phyloP scores from a whole-genome alignment of 2,329 filamentous ascomycete species.

The Nemania sp. region DNA sequence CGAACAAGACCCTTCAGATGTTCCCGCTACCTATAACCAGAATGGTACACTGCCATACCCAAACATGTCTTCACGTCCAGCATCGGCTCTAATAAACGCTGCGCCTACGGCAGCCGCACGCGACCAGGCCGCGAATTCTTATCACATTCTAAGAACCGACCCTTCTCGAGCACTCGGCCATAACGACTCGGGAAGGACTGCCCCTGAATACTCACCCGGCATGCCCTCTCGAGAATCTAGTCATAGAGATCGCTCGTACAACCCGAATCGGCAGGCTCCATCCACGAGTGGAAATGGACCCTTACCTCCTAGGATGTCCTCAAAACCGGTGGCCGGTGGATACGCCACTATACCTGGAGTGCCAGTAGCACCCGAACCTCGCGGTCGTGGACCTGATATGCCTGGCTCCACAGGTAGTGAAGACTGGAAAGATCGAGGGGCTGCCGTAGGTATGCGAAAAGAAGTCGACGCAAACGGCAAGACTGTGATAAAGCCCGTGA shows the following conservation, averaged over 20 bases:
- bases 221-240: conserved; percentile 71
- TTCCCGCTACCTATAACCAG: neutral
- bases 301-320: conserved; percentile 75
- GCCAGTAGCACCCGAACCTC: conserved; percentile 44
- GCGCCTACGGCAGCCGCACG: conserved; percentile 36
- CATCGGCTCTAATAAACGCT: conserved; percentile 40
- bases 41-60: conserved; percentile 35
- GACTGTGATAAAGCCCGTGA: conserved; percentile 79
- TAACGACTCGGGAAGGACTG: conserved; percentile 62
- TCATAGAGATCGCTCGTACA: conserved; percentile 71
- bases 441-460: conserved; percentile 80
- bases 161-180: conserved; percentile 61
- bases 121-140: conserved; percentile 44
- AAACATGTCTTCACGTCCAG: conserved; percentile 39
- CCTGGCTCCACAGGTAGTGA: conserved; percentile 68
- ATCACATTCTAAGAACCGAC: conserved; percentile 59
- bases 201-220: conserved; percentile 62
- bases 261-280: conserved; percentile 60
- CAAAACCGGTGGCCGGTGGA: conserved; percentile 68
- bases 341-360: conserved; percentile 52
- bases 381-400: conserved; percentile 45
- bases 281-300: conserved; percentile 60
- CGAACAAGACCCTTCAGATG: neutral
- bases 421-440: conserved; percentile 94
- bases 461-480: conserved; percentile 87